phyloP scores from a whole-genome alignment of 345 rosid species.

The Arabis hirsuta region DNA sequence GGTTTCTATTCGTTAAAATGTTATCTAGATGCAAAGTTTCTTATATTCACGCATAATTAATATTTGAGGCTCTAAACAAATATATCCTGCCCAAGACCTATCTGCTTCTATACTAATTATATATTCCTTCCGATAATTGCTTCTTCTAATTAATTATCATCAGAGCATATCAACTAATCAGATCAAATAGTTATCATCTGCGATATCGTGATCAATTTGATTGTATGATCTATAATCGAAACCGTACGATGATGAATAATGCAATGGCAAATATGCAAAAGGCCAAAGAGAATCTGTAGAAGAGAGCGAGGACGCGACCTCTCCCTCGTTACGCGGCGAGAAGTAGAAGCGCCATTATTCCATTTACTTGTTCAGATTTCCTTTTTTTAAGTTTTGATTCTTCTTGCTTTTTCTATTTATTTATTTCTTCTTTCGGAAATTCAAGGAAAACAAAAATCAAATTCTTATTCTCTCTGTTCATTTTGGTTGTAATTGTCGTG shows the following conservation, averaged over 20 bases:
- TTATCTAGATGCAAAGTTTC: not conserved
- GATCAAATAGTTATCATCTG: not conserved
- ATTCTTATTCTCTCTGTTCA: not conserved
- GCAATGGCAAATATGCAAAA: slow-evolving; percentile 2
- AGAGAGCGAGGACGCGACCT: slow-evolving; percentile 29
- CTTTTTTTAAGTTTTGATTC: slow-evolving; percentile 14
- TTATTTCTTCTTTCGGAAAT: slow-evolving; percentile 26
- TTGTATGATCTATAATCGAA: slow-evolving; percentile 1
- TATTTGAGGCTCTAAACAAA: not conserved
- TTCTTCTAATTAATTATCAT: too few relatives aligned
- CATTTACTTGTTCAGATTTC: slow-evolving; percentile 15
- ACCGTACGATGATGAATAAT: not conserved
- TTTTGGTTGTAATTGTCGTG: slow-evolving; percentile 10
- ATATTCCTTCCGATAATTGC: too few relatives aligned
- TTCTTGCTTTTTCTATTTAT: slow-evolving; percentile 13
- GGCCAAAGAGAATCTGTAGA: slow-evolving; percentile 32
- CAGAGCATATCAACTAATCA: not conserved
- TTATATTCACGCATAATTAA: not conserved
- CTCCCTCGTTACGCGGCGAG: slow-evolving; percentile 38
- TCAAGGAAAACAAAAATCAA: not conserved
- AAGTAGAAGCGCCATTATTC: slow-evolving; percentile 24
- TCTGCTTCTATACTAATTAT: too few relatives aligned
- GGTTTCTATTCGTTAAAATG: too few relatives aligned
- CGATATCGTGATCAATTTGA: not conserved
- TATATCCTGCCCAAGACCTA: not conserved